Evolutionary conservation across 2,329 filamentous ascomycete genomes (phyloP), one percentile per base, ranked within the genome.

Genomic region (Tricladium varicosporioides): DNA sequence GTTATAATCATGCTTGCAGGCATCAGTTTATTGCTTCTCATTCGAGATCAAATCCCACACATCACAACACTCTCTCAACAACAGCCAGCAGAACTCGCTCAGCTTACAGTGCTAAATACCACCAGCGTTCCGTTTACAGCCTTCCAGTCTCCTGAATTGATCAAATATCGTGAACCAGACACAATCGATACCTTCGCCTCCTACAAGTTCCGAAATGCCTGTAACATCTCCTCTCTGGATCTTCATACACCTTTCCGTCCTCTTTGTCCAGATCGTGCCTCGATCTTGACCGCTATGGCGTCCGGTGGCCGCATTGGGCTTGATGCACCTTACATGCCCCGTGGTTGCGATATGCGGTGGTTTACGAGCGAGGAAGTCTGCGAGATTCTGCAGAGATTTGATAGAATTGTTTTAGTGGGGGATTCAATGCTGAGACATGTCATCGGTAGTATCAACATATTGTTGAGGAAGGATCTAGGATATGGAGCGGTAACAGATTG

Each of bases 361-460:
- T 78, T 75, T 57, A 72, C 67, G 5, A 78, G 76, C 1, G 68
- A 72, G 53, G 74, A 80, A 58, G 69, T 75, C 8, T 80, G 77
- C 57, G 72, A 75, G 54, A 75, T 78, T 32, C 61, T 79, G 11
- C 70, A 69, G 13, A 69, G 76, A 2, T 80, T 77, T 59, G 74
- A 76, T 16, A 77, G 76, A 56, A 73, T 80, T 36, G 65, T 79
- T 43, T 63, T 79, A n/a, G 67, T 77, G 5, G 77, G 76, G 3
- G 76, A 79, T 60, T 78, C 75, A 13, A 79, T 79, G 76, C 64
- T 79, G 62, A 69, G 76, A 43, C 77, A 79, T 64, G 71, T 79
- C 11, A 74, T 77, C 33, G 77, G 76, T 0, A 75, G 75, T 43
- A 61, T 79, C 52, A 78, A 79, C 57, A 71, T 79, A 5, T 64